These are phyloP conservation scores for Podaxis rugospora DNA, from an alignment of 768 basidiomycete species.

Conservation along the genomic window DNA sequence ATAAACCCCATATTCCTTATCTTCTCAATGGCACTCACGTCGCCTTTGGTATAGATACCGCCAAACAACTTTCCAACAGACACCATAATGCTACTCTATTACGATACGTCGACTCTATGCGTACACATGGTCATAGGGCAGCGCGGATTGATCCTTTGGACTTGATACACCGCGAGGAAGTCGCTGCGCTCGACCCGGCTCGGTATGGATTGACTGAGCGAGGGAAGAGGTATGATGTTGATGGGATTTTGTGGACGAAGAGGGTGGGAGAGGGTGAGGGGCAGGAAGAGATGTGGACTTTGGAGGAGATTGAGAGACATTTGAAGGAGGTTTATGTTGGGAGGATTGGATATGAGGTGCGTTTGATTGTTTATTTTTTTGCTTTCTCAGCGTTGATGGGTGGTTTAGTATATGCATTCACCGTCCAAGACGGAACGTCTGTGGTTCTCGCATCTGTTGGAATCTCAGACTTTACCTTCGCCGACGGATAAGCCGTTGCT, in stretches of 20 bases:
- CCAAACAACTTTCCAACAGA: slow-evolving; percentile 63
- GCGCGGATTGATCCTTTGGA: slow-evolving; percentile 87
- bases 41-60: slow-evolving; percentile 44
- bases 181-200: slow-evolving; percentile 66
- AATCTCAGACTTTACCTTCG: slow-evolving; percentile 47
- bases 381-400: not conserved
- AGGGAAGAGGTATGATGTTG: slow-evolving; percentile 56
- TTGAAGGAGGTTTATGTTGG: slow-evolving; percentile 76
- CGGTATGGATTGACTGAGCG: slow-evolving; percentile 71
- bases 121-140: slow-evolving; percentile 82
- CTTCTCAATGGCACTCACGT: not conserved
- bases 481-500: slow-evolving; percentile 28
- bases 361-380: slow-evolving; percentile 8
- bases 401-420: slow-evolving; percentile 71
- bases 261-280: slow-evolving; percentile 30
- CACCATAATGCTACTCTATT: slow-evolving; percentile 70
- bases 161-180: slow-evolving; percentile 79
- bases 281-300: slow-evolving; percentile 49
- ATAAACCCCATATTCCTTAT: not conserved
- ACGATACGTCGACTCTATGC: slow-evolving; percentile 85
- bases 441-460: slow-evolving; percentile 87
- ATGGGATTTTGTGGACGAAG: slow-evolving; percentile 79
- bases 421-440: slow-evolving; percentile 80
- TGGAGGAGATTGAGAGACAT: slow-evolving; percentile 67
- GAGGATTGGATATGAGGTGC: slow-evolving; percentile 80